Evolutionary conservation across 2,329 filamentous ascomycete species (phyloP), one percentile per base, ranked within the genome.

Genomic region (Apiospora rasikravindrae): DNA sequence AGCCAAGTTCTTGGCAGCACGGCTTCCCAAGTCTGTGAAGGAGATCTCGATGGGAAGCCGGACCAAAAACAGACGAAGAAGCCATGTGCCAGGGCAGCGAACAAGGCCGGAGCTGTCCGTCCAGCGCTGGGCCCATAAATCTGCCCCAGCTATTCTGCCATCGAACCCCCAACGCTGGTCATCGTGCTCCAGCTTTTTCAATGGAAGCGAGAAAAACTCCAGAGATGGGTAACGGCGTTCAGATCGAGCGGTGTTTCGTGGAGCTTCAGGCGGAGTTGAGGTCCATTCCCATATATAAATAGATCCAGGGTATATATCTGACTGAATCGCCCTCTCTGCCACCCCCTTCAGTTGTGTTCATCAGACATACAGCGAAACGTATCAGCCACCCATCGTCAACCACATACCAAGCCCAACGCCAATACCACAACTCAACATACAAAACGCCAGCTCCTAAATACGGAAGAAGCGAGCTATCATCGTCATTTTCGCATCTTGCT

Each of bases 1-100:
- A 64, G 57, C 57, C 57, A 64, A 64, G 29, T 64, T 64, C 57
- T 64, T 64, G 57, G 57, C 19, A n/a, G 29, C 3, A 64, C 57
- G 4, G 22, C 5, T 14, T 10, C 10, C 10, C 33, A 22, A 6
- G 8, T 2, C 33, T 2, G 33, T 33, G 19, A 22, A n/a, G n/a
- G 2, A 6, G n/a, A 64, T 64, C 57, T 64, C 57, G 57, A 64
- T 64, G 22, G 19, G 10, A 40, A 40, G 57, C 4, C 19, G 19
- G 57, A 40, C 8, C 57, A n/a, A 64, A 64, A 64, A 13, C 57
- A n/a, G 33, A n/a, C 29, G 8, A 64, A 37, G 8, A 64, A 37
- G 33, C 57, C 29, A 40, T 5, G 3, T n/a, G 33, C 19, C 57
- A 64, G 19, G 19, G 6, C 19, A 14, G 33, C 57, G 3, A n/a